phyloP scores from a whole-genome alignment of 2,329 filamentous ascomycete genomes.

The Paraphaeosphaeria sporulosa region DNA sequence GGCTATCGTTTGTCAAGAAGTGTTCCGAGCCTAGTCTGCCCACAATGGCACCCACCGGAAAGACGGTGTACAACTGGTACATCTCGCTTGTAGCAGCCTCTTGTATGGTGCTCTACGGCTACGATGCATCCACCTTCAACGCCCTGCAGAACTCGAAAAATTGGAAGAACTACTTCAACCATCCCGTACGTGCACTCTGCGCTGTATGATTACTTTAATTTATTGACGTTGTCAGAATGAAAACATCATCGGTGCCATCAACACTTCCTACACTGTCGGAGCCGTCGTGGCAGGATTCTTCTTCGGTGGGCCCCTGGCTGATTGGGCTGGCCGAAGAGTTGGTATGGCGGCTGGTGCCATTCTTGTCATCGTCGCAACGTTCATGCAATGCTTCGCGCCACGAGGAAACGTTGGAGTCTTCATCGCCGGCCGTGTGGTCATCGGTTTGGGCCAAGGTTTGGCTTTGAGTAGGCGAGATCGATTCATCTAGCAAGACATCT shows the following conservation, averaged over 20 bases:
- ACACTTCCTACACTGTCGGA: constrained; percentile 75
- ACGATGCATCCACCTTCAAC: constrained; percentile 78
- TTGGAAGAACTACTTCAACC: constrained; percentile 71
- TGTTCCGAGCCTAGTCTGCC: constrained; percentile 13
- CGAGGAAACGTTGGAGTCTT: constrained; percentile 67
- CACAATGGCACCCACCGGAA: constrained; percentile 43
- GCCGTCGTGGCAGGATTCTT: constrained; percentile 76
- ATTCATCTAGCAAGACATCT: not conserved
- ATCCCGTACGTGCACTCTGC: constrained; percentile 36
- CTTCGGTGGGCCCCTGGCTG: constrained; percentile 69
- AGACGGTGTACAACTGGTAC: constrained; percentile 63
- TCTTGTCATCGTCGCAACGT: constrained; percentile 71
- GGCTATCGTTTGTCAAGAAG: constrained; percentile 9
- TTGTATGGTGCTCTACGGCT: constrained; percentile 79
- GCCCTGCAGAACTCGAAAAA: constrained; percentile 72
- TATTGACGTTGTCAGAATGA: constrained; percentile 29
- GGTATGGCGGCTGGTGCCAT: constrained; percentile 72
- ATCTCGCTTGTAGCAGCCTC: constrained; percentile 74
- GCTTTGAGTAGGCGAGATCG: constrained; percentile 60
- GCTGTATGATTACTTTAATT: not conserved
- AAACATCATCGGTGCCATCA: constrained; percentile 64
- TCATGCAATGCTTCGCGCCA: constrained; percentile 72
- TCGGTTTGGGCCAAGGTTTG: constrained; percentile 74
- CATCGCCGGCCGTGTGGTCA: constrained; percentile 72
- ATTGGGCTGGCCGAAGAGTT: constrained; percentile 67